Evolutionary conservation across 2,329 filamentous ascomycete genomes (phyloP).

Genomic region (Xylaria sp.): DNA sequence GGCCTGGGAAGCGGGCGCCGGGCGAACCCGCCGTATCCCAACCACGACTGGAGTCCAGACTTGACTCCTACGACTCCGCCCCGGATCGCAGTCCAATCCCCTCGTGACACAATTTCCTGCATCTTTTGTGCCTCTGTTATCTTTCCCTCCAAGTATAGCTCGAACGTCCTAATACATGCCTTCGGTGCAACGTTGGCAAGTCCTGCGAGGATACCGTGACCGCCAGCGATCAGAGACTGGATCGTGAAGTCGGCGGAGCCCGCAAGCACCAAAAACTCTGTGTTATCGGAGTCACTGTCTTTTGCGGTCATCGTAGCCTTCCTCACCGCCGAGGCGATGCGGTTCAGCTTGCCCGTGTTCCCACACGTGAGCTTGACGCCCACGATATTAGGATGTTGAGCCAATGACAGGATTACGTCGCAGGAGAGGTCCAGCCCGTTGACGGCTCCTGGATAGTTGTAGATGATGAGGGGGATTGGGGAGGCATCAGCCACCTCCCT

Average conservation of each 20-base stretch:
- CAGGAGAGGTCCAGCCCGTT: slow-evolving; percentile 69
- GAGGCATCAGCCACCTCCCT: slow-evolving; percentile 65
- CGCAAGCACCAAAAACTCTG: slow-evolving; percentile 71
- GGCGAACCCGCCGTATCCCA: slow-evolving; percentile 68
- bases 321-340: slow-evolving; percentile 62
- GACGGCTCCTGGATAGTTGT: slow-evolving; percentile 71
- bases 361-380: slow-evolving; percentile 74
- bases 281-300: slow-evolving; percentile 15
- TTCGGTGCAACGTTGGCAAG: slow-evolving; percentile 74
- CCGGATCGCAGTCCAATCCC: slow-evolving; percentile 75
- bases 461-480: slow-evolving; percentile 70
- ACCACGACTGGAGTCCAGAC: slow-evolving; percentile 68
- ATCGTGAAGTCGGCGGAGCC: slow-evolving; percentile 76
- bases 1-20: slow-evolving; percentile 58
- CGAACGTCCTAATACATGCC: slow-evolving; percentile 65
- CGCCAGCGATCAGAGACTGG: slow-evolving; percentile 70
- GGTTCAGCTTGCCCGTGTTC: slow-evolving; percentile 73
- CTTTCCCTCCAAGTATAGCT: slow-evolving; percentile 64
- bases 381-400: slow-evolving; percentile 68
- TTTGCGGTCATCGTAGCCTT: slow-evolving; percentile 35
- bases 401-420: slow-evolving; percentile 63
- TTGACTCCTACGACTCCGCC: slow-evolving; percentile 76
- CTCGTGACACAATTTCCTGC: slow-evolving; percentile 69
- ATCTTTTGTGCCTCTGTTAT: slow-evolving; percentile 64
- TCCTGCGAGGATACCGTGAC: slow-evolving; percentile 73